Evolutionary conservation across 2,329 filamentous ascomycete species (phyloP).

Genomic region (Didymellaceae sp.): DNA sequence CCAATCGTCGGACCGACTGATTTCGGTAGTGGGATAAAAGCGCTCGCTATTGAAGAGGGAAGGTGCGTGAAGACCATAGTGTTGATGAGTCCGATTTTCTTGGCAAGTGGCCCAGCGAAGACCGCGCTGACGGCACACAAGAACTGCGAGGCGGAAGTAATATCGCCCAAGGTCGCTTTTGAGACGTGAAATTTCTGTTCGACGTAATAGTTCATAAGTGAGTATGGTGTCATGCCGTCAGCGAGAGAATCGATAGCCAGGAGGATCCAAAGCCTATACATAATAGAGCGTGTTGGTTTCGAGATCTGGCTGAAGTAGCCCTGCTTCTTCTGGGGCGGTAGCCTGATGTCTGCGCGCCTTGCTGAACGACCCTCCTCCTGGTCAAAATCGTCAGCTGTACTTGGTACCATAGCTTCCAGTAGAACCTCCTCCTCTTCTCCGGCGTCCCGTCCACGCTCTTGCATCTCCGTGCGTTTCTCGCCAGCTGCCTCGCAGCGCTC

Average conservation of each 20-base stretch:
- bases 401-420: slow-evolving; percentile 42
- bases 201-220: slow-evolving; percentile 47
- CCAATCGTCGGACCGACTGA: slow-evolving; percentile 60
- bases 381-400: slow-evolving; percentile 40
- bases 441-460: slow-evolving; percentile 26
- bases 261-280: slow-evolving; percentile 70
- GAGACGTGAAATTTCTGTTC: slow-evolving; percentile 44
- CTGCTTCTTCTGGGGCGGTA: slow-evolving; percentile 36
- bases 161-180: slow-evolving; percentile 65
- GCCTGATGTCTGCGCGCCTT: slow-evolving; percentile 24
- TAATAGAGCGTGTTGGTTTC: slow-evolving; percentile 61
- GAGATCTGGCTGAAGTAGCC: slow-evolving; percentile 62
- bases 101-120: slow-evolving; percentile 64
- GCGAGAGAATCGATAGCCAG: slow-evolving; percentile 69
- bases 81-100: slow-evolving; percentile 66
- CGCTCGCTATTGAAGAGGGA: slow-evolving; percentile 65
- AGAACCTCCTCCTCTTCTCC: slow-evolving; percentile 45
- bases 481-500: slow-evolving; percentile 49
- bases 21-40: slow-evolving; percentile 61
- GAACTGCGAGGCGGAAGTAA: slow-evolving; percentile 58
- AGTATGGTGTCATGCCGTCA: slow-evolving; percentile 62
- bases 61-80: slow-evolving; percentile 60
- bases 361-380: slow-evolving; percentile 25
- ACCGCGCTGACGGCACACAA: slow-evolving; percentile 61
- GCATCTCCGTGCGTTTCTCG: slow-evolving; percentile 35